These are phyloP conservation scores for Rhododendron simsii DNA, from an alignment of 148 eudicot species.

Conservation along the genomic window DNA sequence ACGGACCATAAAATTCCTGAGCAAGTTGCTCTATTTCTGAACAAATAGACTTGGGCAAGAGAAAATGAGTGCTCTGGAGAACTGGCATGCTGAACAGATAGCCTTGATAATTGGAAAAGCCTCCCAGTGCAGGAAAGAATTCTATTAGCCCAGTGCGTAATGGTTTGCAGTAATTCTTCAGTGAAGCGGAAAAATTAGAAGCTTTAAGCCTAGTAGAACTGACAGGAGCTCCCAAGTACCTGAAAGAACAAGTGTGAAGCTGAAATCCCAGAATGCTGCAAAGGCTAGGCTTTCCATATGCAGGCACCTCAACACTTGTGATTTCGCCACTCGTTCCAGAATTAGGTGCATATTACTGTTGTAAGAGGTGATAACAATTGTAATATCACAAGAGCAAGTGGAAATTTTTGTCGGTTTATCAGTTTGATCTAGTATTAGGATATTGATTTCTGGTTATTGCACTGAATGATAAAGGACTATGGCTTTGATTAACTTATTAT, in stretches of 20 bases:
- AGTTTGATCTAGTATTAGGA: not conserved
- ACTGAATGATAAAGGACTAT: not conserved
- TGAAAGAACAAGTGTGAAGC: not conserved
- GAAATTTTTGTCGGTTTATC: not conserved
- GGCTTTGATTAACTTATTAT: constrained; percentile 1
- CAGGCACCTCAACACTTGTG: not conserved
- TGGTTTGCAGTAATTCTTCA: not conserved
- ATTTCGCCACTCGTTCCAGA: not conserved
- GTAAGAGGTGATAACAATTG: not conserved
- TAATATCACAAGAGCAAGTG: not conserved
- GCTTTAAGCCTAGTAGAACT: not conserved
- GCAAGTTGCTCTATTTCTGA: not conserved
- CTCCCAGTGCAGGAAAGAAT: not conserved
- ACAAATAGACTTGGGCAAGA: not conserved
- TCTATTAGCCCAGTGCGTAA: not conserved
- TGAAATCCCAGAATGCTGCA: not conserved
- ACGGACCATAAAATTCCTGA: not conserved
- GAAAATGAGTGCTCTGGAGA: not conserved
- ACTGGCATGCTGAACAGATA: not conserved
- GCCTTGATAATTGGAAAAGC: not conserved
- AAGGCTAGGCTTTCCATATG: not conserved
- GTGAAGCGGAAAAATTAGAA: not conserved
- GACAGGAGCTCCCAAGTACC: not conserved
- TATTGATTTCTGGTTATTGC: not conserved
- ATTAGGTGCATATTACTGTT: not conserved